A percentile compares a stretch with the other conserved stretches of the same genome.
Conservation (phyloP, 2,329 filamentous ascomycete species). For the Pseudogymnoascus sp. region DNA sequence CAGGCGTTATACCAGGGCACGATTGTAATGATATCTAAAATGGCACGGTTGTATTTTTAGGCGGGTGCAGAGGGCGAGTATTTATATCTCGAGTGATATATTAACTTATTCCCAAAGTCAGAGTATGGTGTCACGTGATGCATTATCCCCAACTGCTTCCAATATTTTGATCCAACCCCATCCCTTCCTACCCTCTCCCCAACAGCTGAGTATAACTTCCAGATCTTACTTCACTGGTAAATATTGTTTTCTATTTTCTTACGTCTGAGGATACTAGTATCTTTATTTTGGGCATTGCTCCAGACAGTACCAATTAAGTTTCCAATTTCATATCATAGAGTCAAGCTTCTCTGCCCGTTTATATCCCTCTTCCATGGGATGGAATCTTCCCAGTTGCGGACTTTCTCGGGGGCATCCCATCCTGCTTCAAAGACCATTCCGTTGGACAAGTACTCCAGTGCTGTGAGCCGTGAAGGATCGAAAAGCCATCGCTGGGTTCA, state of each 20-base stretch:
- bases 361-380: not conserved
- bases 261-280: not conserved
- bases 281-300: not conserved
- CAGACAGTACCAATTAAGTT: not conserved
- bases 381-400: not conserved
- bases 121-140: not conserved
- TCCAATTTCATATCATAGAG: not conserved
- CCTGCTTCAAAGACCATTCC: constrained; percentile 20
- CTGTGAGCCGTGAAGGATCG: constrained; percentile 19
- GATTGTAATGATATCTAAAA: constrained; percentile 7
- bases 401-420: not conserved
- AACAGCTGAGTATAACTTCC: not conserved
- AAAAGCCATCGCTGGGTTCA: constrained; percentile 26
- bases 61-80: not conserved
- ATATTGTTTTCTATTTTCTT: not conserved
- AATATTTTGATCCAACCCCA: not conserved
- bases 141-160: not conserved
- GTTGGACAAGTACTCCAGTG: constrained; percentile 28
- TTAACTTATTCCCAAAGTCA: not conserved
- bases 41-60: constrained; percentile 1
- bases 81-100: not conserved
- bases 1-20: constrained; percentile 4
- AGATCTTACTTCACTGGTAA: not conserved
- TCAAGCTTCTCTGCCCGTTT: not conserved
- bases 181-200: not conserved